A percentile compares a stretch with the other conserved stretches of the same genome.
Evolutionary conservation across 1,284 basidiomycete species (phyloP).

Genomic region (Ceratobasidium sp.): DNA sequence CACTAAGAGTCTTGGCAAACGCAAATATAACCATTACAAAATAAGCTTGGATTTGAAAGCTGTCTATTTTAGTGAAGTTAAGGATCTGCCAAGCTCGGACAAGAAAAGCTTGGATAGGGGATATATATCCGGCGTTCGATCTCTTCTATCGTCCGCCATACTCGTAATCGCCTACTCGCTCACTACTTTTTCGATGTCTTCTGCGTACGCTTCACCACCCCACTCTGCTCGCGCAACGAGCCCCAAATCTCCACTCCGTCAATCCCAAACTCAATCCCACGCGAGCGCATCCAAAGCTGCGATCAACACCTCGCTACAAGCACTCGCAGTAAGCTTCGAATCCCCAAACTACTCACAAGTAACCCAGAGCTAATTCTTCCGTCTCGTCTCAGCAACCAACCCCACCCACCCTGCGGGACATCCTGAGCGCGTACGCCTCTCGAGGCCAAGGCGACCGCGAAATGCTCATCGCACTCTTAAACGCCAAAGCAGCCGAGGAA

Average conservation of each 20-base stretch:
- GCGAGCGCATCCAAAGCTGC: constrained; percentile 2
- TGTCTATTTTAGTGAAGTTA: constrained; percentile 7
- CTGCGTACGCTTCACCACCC: constrained; percentile 31
- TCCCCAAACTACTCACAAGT: background rate
- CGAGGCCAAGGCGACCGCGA: constrained; percentile 90
- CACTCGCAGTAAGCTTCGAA: background rate
- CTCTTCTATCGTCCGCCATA: background rate
- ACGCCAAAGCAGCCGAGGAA: constrained; percentile 89
- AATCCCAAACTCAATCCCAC: background rate
- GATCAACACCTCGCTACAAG: constrained; percentile 10
- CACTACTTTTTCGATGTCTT: background rate
- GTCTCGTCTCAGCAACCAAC: constrained; percentile 61
- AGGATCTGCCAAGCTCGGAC: constrained; percentile 28
- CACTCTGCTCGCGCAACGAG: constrained; percentile 18
- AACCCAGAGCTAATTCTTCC: too few species aligned
- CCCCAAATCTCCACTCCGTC: background rate
- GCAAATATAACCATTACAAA: constrained; percentile 16
- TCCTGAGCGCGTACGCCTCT: constrained; percentile 81
- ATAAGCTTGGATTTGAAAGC: background rate
- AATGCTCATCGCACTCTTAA: constrained; percentile 86
- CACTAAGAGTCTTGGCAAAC: constrained; percentile 14
- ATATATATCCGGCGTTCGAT: background rate
- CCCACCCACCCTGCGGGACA: constrained; percentile 82
- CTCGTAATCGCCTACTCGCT: background rate
- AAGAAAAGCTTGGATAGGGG: constrained; percentile 19